phyloP scores from a whole-genome alignment of 192 early-diverging fungal genomes.

The Entomortierella chlamydospora region DNA sequence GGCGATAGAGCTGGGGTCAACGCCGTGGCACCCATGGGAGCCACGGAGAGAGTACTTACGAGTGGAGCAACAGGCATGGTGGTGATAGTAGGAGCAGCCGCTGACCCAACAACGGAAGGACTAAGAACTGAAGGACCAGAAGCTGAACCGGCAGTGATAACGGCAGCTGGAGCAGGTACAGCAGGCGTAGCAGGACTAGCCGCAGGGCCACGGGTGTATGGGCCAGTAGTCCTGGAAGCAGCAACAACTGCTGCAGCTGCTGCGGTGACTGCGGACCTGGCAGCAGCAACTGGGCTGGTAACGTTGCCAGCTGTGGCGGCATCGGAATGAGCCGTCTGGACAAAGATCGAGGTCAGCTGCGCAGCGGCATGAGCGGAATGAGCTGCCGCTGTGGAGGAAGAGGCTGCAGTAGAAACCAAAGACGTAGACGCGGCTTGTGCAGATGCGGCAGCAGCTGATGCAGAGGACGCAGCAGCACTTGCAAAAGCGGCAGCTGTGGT shows the following conservation, averaged over 20 bases:
- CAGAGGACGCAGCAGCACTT: background rate
- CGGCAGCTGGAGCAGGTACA: background rate
- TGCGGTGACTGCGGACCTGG: background rate
- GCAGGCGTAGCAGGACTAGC: background rate
- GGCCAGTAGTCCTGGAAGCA: background rate
- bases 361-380: background rate
- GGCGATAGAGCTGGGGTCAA: background rate
- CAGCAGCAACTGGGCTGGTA: background rate
- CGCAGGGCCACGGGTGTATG: background rate
- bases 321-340: background rate
- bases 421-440: background rate
- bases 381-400: background rate
- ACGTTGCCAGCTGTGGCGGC: background rate
- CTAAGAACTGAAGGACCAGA: too few species aligned
- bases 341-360: background rate
- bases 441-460: background rate
- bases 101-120: background rate
- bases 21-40: too few species aligned
- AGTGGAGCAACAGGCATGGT: background rate
- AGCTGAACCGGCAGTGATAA: background rate
- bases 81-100: background rate
- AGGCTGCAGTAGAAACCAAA: background rate
- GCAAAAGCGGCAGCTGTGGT: background rate
- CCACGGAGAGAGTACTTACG: too few species aligned
- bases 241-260: background rate